phyloP scores from a whole-genome alignment of 2,329 filamentous ascomycete genomes.

The Apiospora malaysiana region DNA sequence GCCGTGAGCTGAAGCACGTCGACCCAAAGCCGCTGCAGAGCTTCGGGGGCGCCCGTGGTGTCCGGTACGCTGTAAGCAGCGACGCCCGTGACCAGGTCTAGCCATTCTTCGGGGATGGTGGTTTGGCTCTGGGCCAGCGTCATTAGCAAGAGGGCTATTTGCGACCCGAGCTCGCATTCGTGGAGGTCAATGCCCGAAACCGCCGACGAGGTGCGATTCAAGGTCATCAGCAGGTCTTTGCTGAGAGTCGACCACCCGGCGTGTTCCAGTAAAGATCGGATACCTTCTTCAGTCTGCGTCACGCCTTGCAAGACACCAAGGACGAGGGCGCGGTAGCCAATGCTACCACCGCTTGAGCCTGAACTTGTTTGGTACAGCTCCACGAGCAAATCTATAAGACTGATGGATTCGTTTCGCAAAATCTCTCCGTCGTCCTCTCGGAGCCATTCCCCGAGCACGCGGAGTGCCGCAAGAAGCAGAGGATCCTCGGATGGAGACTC shows the following conservation, averaged over 20 bases:
- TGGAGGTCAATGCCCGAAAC: constrained; percentile 27
- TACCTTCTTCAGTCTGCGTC: constrained; percentile 53
- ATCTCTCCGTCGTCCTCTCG: constrained; percentile 69
- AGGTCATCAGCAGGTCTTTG: constrained; percentile 54
- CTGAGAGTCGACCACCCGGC: constrained; percentile 60
- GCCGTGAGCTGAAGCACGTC: constrained; percentile 62
- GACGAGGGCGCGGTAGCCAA: constrained; percentile 57
- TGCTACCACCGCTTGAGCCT: constrained; percentile 48
- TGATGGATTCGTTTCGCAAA: constrained; percentile 61
- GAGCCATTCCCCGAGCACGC: constrained; percentile 69
- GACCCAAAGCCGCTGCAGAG: constrained; percentile 59
- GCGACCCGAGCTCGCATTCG: constrained; percentile 51
- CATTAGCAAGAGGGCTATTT: constrained; percentile 62
- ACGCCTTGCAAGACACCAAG: constrained; percentile 66
- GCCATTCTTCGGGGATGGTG: constrained; percentile 60
- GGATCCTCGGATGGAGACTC: constrained; percentile 58
- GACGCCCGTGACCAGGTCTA: constrained; percentile 57
- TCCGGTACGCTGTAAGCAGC: constrained; percentile 54
- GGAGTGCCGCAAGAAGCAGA: constrained; percentile 63
- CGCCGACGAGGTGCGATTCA: constrained; percentile 41
- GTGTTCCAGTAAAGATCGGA: constrained; percentile 54
- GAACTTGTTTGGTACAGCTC: constrained; percentile 59
- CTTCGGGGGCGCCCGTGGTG: constrained; percentile 27
- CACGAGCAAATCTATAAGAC: constrained; percentile 67
- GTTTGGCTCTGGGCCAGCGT: constrained; percentile 55